A percentile compares a stretch with the other conserved stretches of the same genome.
These are phyloP conservation scores for Rhipidocladum racemiflorum DNA, from an alignment of 176 grass and related monocot species.

Conservation along the genomic window DNA sequence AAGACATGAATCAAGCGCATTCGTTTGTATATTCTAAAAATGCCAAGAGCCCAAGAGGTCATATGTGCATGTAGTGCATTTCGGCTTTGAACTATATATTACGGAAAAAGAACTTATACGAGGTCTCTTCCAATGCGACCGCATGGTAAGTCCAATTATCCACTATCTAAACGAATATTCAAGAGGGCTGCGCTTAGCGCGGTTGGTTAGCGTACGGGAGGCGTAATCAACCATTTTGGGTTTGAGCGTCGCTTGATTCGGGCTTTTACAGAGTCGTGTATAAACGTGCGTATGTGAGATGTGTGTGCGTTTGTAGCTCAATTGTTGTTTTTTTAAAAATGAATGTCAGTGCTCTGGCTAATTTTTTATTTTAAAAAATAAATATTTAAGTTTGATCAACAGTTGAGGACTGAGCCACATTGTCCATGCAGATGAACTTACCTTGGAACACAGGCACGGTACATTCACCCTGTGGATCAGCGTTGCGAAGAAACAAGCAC, in stretches of 20 bases:
- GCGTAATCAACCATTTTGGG: no score
- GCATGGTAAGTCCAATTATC: background rate
- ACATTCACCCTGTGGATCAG: slow-evolving; percentile 44
- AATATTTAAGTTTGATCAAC: background rate
- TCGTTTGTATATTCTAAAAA: background rate
- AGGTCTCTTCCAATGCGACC: background rate
- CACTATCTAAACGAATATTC: background rate
- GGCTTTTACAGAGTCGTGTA: no score
- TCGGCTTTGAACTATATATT: background rate
- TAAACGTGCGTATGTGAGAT: no score
- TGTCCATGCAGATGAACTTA: slow-evolving; percentile 47
- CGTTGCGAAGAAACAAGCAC: background rate
- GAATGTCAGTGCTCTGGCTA: no score
- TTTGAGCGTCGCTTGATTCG: no score
- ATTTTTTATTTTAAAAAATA: no score
- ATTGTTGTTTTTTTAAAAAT: no score
- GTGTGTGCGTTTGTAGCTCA: no score
- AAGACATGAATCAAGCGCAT: background rate
- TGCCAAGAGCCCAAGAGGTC: background rate
- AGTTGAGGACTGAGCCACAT: background rate
- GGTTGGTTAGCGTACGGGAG: no score
- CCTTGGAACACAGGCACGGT: slow-evolving; percentile 49
- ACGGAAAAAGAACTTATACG: background rate
- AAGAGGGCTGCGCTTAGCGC: no score
- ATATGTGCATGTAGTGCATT: background rate